Evolutionary conservation across 306 rosid species (phyloP).

Genomic region (Alnus glutinosa): DNA sequence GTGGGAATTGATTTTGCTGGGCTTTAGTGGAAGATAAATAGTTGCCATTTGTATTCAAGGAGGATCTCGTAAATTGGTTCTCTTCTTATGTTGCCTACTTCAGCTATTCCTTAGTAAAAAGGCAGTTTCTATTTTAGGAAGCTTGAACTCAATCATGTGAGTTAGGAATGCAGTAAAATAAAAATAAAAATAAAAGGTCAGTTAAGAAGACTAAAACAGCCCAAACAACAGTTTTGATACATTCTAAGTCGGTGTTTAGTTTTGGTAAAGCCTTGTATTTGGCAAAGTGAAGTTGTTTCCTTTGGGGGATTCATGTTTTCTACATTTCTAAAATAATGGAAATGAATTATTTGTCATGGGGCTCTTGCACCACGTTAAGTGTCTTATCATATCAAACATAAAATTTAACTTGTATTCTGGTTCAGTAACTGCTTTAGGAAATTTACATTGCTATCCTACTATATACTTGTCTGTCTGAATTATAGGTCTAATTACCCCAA

Average conservation of each 20-base stretch:
- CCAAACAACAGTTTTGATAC: background rate
- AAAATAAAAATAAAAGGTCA: background rate
- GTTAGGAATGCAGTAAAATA: background rate
- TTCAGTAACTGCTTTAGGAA: background rate
- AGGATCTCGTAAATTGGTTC: background rate
- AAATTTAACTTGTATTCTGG: background rate
- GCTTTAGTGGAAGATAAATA: background rate
- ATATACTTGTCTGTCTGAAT: background rate
- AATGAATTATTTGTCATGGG: background rate
- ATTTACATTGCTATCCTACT: background rate
- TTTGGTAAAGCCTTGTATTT: background rate
- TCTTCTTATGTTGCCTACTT: background rate
- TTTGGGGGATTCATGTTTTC: background rate
- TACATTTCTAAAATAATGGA: background rate
- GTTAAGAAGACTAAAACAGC: background rate
- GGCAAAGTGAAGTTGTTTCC: conserved; percentile 1
- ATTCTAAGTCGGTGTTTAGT: background rate
- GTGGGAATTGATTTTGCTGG: background rate
- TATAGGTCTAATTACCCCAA: background rate
- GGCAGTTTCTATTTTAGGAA: background rate
- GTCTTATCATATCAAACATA: background rate
- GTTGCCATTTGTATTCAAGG: background rate
- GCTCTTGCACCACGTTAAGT: background rate
- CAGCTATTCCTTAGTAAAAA: background rate
- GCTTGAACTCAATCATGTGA: background rate